Base-by-base conservation (phyloP, 1,284 basidiomycete genomes). In the Puccinia hordei region DNA sequence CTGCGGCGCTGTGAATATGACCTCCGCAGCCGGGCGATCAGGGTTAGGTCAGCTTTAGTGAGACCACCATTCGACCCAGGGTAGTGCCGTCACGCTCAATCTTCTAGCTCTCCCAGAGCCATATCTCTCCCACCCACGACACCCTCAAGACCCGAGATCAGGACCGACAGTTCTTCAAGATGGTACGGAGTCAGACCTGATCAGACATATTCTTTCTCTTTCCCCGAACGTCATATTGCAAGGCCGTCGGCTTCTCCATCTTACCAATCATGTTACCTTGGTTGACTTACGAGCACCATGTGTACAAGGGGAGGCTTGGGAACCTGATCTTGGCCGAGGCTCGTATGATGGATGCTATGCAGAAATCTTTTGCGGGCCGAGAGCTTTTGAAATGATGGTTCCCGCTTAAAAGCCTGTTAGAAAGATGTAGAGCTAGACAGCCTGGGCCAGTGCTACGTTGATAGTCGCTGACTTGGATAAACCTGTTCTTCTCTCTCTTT, bases 401-500 rank as follows among this genome's bases (percentile, higher is more conserved):
- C 35, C 63, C 57, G 27, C 24, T 41, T 6, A 44, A 68, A 35
- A 51, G 68, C 49, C 68, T 51, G 46, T 71, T 30, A 71, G 68
- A 71, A 71, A 71, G 68, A 71, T 53, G 68, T n/a, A 53, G 68
- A 51, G 68, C 38, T 44, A 68, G 68, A 53, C 46, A 33, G 68
- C 41, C 49, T 51, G 19, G 68, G 51, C 68, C 68, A 71, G 68
- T 51, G 44, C 49, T 49, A 30, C 19, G 68, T 49, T 35, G 46
- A 49, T 71, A 71, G 68, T 71, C 30, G 30, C 68, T 71, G 44
- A 71, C 68, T 71, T 51, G 68, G 41, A 30, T 68, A 41, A 41
- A 41, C 65, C 65, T 71, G 68, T 49, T 71, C 68, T 53, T 76
- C 74, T 66, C 74, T 46, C 61, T 12, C 74, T 76, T 76, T 76